Evolutionary conservation across 352 stramenopile genomes (phyloP), one percentile per base, ranked within the genome.

Genomic region (Hyaloperonospora brassicae): DNA sequence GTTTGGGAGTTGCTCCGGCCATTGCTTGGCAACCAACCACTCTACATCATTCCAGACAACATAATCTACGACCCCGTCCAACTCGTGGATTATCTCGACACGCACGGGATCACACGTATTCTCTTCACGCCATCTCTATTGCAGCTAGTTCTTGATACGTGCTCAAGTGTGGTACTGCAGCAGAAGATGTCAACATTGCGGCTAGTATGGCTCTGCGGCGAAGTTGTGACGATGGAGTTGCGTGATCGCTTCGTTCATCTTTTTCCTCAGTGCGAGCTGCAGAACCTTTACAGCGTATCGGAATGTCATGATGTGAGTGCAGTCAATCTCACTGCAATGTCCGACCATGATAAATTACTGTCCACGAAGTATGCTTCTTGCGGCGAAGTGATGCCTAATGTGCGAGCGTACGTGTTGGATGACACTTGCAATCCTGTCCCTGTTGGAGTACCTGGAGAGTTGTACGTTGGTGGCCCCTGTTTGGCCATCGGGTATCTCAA

Each of bases 201-300:
- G 0, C 85, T 94, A 48, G 84, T 97, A 35, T 95, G 84, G 74
- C 79, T 97, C 14, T 97, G 88, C 48, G 93, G 93, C 23, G 90
- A 98, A 65, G 87, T 98, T 13, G 89, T 98, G 34, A 97, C 85
- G 3, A 70, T 93, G 40, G 86, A 96, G 44, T 67, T 97, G 51
- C 76, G 84, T 25, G 77, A 93, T 42, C 86, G 85, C 25, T 92
- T 95, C 46, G 77, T 89, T 56, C 71, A 76, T 35, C 61, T 96
- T 2, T 83, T 97, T 31, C 84, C 87, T 1, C 56, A 86, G 24
- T 93, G 82, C 34, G 74, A 92, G 54, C 71, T 97, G 11, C 76
- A 95, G 56, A 98, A 98, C 60, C 70, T 97, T 9, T 98, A 97
- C 66, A 96, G 84, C 36, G 94, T 98, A 24, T 93, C 73, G 25